phyloP scores from a whole-genome alignment of 306 rosid genomes.

The Vachellia collinsii region DNA sequence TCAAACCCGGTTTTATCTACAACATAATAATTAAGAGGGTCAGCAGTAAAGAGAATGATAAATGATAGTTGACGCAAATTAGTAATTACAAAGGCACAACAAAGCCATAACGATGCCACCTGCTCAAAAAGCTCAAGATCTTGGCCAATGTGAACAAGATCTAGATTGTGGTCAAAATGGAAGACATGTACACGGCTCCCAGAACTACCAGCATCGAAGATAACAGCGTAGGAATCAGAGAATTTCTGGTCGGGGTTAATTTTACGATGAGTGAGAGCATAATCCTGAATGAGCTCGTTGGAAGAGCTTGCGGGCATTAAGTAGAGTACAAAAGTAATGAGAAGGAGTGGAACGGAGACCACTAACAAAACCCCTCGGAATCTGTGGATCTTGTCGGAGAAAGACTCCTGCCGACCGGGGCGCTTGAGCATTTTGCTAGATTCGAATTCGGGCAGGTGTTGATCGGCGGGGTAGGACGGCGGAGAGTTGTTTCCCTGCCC shows the following conservation, averaged over 20 bases:
- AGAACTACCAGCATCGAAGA: constrained; percentile 94
- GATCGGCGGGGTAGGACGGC: constrained; percentile 48
- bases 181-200: constrained; percentile 97
- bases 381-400: constrained; percentile 63
- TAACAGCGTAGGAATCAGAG: constrained; percentile 58
- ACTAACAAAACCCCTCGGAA: constrained; percentile 65
- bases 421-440: constrained; percentile 69
- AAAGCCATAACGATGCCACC: constrained; percentile 34
- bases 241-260: constrained; percentile 43
- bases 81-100: neutral
- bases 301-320: constrained; percentile 56
- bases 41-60: neutral
- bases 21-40: constrained; percentile 6
- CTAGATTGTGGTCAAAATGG: constrained; percentile 58
- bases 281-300: constrained; percentile 39
- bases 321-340: constrained; percentile 62
- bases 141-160: constrained; percentile 77
- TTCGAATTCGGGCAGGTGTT: constrained; percentile 46
- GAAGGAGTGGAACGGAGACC: constrained; percentile 65
- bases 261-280: constrained; percentile 60
- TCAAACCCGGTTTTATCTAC: constrained; percentile 73
- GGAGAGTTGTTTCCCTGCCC: constrained; percentile 49
- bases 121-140: constrained; percentile 80
- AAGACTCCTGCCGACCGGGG: constrained; percentile 57
- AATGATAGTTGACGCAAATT: neutral